Conservation (phyloP, 192 early-diverging fungal genomes). For the Jimgerdemannia lactiflua region DNA sequence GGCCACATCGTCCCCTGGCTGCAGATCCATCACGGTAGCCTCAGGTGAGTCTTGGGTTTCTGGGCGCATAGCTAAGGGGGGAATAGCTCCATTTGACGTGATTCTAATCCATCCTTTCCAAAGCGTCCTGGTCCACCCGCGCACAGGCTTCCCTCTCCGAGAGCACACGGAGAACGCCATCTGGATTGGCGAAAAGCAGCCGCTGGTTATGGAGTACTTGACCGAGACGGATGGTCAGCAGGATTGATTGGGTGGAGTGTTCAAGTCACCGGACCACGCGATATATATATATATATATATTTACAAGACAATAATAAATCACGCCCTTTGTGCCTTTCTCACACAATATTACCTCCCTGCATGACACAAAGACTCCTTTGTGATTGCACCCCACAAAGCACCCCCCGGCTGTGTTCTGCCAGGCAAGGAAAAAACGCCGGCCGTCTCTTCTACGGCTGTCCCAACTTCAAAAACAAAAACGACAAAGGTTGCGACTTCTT, state of each 20-base stretch:
- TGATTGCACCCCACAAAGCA: neutral
- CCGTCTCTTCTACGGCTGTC: neutral
- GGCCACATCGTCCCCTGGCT: neutral
- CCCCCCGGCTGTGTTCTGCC: neutral
- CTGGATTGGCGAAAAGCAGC: slow-evolving; percentile 20
- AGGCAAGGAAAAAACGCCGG: neutral
- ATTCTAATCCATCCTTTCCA: no score
- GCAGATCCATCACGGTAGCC: neutral
- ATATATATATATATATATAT: neutral
- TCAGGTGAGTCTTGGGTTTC: neutral
- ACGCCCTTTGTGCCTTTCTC: no score
- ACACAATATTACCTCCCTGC: no score
- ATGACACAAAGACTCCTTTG: no score
- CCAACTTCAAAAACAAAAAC: neutral
- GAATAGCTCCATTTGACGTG: neutral
- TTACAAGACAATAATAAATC: no score
- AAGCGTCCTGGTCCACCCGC: slow-evolving; percentile 14
- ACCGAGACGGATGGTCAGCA: neutral
- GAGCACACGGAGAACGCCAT: slow-evolving; percentile 19
- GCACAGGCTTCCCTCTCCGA: slow-evolving; percentile 5
- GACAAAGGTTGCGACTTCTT: neutral
- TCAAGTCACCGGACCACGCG: no score
- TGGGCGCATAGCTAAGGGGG: no score
- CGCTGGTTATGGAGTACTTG: slow-evolving; percentile 6
- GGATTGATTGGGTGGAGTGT: neutral